phyloP scores from a whole-genome alignment of 2,329 filamentous ascomycete genomes.

The Xylariaceae sp. region DNA sequence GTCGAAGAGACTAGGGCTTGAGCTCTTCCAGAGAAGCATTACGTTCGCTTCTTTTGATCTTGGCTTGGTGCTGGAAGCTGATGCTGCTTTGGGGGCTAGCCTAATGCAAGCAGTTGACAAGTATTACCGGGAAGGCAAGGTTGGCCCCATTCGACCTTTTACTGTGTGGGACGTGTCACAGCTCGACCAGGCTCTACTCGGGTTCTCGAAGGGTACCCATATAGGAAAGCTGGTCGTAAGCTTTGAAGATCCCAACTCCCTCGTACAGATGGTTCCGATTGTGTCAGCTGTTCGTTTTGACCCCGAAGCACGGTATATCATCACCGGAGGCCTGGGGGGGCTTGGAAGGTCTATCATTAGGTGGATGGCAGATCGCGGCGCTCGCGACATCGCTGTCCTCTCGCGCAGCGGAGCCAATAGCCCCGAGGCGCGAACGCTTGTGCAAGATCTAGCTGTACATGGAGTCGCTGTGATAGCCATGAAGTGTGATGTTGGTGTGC shows the following conservation, averaged over 20 bases:
- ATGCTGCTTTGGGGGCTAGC: constrained; percentile 8
- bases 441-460: neutral
- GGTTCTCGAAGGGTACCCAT: constrained; percentile 28
- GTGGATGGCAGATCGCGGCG: constrained; percentile 37
- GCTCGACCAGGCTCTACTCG: constrained; percentile 21
- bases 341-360: constrained; percentile 26
- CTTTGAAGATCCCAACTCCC: constrained; percentile 17
- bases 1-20: constrained; percentile 11
- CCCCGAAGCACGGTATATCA: constrained; percentile 31
- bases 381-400: constrained; percentile 31
- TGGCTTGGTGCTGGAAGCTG: constrained; percentile 6
- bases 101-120: constrained; percentile 17
- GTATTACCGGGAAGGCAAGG: constrained; percentile 7
- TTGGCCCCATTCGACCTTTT: constrained; percentile 18
- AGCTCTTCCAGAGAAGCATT: constrained; percentile 17
- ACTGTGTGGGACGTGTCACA: constrained; percentile 14
- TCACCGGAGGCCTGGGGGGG: constrained; percentile 32
- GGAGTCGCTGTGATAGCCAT: no score
- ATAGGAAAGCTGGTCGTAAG: constrained; percentile 38
- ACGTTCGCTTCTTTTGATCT: constrained; percentile 24
- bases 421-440: constrained; percentile 3
- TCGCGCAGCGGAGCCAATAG: constrained; percentile 26
- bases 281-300: constrained; percentile 25
- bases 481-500: neutral
- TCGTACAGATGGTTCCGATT: constrained; percentile 8